Evolutionary conservation across 352 stramenopile genomes (phyloP).

Genomic region (Globisporangium paddicum): DNA sequence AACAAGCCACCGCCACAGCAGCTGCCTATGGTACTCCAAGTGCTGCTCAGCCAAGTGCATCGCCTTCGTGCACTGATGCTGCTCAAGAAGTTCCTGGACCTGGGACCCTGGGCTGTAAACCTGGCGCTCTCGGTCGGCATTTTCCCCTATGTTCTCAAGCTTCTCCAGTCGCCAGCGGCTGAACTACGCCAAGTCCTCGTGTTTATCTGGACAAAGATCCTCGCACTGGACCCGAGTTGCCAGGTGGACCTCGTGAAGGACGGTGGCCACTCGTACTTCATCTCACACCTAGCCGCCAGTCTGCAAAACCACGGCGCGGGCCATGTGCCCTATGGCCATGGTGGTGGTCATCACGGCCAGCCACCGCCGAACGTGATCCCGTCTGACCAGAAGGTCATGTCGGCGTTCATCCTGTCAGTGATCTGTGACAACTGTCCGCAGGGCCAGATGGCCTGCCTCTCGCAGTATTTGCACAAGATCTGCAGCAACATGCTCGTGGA

Average conservation of each 20-base stretch:
- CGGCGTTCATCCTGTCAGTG: slow-evolving; percentile 94
- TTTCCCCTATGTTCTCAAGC: slow-evolving; percentile 98
- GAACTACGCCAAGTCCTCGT: slow-evolving; percentile 96
- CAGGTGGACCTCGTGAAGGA: slow-evolving; percentile 97
- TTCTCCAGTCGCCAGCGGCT: slow-evolving; percentile 93
- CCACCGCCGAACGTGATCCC: slow-evolving; percentile 40
- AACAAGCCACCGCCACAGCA: slow-evolving; percentile 93
- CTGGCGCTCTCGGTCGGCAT: slow-evolving; percentile 94
- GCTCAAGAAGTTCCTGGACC: slow-evolving; percentile 94
- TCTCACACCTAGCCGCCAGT: slow-evolving; percentile 86
- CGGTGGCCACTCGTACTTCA: slow-evolving; percentile 94
- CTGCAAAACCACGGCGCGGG: slow-evolving; percentile 35
- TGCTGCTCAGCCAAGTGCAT: slow-evolving; percentile 96
- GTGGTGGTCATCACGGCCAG: slow-evolving; percentile 1
- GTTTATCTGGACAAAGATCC: slow-evolving; percentile 92
- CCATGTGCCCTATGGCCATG: slow-evolving; percentile 7
- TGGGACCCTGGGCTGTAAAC: slow-evolving; percentile 90
- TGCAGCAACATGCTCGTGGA: slow-evolving; percentile 64
- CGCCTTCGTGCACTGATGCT: slow-evolving; percentile 95
- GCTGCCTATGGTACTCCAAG: slow-evolving; percentile 97
- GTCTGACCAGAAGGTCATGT: slow-evolving; percentile 92
- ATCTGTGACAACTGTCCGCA: slow-evolving; percentile 92
- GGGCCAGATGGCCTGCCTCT: slow-evolving; percentile 92
- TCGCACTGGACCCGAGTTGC: slow-evolving; percentile 95
- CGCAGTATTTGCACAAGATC: slow-evolving; percentile 86